Evolutionary conservation across 371 early-diverging fungal species (phyloP).

Genomic region (Zychaea mexicana): DNA sequence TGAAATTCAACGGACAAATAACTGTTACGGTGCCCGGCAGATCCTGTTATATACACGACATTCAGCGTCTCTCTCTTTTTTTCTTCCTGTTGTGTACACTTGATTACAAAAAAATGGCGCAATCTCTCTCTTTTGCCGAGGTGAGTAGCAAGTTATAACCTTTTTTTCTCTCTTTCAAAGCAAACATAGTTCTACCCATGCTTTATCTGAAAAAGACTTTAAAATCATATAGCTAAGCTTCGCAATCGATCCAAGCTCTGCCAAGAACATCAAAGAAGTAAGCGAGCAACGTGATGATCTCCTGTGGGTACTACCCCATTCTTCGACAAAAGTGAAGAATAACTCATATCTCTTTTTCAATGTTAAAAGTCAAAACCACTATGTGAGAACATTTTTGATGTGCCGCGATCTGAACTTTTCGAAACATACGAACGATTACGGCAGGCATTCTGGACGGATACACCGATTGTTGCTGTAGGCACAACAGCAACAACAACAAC

Average conservation of each 20-base stretch:
- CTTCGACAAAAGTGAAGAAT: not conserved
- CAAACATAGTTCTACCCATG: too few species aligned
- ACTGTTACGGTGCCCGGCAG: too few species aligned
- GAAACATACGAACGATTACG: slow-evolving; percentile 12
- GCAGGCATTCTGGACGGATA: slow-evolving; percentile 1
- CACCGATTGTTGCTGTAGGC: not conserved
- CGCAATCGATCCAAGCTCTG: not conserved
- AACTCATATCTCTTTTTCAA: not conserved
- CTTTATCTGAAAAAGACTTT: too few species aligned
- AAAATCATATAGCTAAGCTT: not conserved
- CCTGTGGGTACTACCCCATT: not conserved
- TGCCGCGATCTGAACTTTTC: slow-evolving; percentile 6
- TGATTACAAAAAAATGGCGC: too few species aligned
- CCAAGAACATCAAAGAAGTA: too few species aligned
- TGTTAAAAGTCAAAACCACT: not conserved
- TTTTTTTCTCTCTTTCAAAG: too few species aligned
- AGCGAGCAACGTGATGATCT: not conserved
- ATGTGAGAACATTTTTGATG: slow-evolving; percentile 17
- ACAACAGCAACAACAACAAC: not conserved
- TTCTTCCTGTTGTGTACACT: too few species aligned
- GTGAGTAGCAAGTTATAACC: too few species aligned
- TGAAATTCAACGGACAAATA: too few species aligned
- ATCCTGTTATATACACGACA: too few species aligned
- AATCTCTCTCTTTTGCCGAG: too few species aligned
- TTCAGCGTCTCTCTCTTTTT: too few species aligned